These are phyloP conservation scores for Nakazawaea pomicola DNA, from an alignment of 805 yeast species.

Conservation along the genomic window DNA sequence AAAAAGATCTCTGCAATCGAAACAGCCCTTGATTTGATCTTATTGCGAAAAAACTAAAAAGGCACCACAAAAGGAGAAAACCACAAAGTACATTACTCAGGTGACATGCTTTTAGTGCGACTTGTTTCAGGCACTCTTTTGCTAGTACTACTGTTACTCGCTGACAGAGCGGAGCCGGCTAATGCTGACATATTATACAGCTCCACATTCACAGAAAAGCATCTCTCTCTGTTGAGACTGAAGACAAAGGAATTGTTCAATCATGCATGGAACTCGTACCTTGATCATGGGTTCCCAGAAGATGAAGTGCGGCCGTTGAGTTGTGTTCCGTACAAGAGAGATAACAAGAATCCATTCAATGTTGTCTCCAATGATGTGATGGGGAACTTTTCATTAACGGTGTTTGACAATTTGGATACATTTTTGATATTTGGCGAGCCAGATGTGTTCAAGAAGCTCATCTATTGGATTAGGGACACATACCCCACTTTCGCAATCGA, in stretches of 20 bases:
- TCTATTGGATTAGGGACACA: constrained; percentile 31
- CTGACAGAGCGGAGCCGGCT: no score
- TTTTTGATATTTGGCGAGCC: constrained; percentile 67
- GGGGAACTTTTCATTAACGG: constrained; percentile 77
- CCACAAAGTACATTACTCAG: no score
- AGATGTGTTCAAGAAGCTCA: constrained; percentile 44
- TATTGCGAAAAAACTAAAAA: neutral
- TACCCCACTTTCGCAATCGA: constrained; percentile 51
- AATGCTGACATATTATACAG: constrained; percentile 15
- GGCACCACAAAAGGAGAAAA: neutral
- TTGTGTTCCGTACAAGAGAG: constrained; percentile 67
- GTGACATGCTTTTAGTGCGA: neutral
- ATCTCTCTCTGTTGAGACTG: constrained; percentile 23
- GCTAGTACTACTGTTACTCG: no score
- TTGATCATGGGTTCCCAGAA: constrained; percentile 66
- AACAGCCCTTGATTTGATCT: neutral
- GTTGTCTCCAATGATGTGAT: constrained; percentile 71
- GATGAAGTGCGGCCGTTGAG: constrained; percentile 78
- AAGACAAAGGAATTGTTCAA: constrained; percentile 56
- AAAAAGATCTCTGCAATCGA: no score
- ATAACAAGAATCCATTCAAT: constrained; percentile 46
- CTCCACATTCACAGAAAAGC: constrained; percentile 22
- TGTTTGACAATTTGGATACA: constrained; percentile 77
- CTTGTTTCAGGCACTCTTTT: no score
- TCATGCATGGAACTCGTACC: constrained; percentile 72